Base-by-base conservation (phyloP, 768 basidiomycete genomes). In the Cyclocybe cylindracea region DNA sequence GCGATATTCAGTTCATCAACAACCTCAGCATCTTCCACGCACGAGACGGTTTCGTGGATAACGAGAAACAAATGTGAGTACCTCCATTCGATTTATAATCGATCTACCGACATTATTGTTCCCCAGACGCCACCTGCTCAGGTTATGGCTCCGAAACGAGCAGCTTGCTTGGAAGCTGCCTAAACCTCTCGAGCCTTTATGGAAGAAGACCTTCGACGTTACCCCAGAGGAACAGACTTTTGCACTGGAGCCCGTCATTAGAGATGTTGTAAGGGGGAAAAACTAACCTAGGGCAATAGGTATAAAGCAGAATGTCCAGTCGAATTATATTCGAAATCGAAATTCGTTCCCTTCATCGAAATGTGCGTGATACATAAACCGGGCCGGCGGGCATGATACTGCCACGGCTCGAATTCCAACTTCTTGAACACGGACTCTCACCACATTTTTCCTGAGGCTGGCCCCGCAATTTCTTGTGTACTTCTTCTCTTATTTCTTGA, bases 1-100 rank as follows among this genome's bases (percentile, higher is more conserved):
- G 76, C 50, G 76, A 78, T 46, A 76, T 79, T 19, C 78, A 79
- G 58, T 79, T 73, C 51, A 77, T 79, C 58, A 79, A 77, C 58
- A 77, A 71, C 53, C 61, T 79, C 56, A 67, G 74, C 10, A 59
- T 79, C 32, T 71, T 79, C 49, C 78, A 79, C 51, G 75, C 76
- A 2, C 58, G 78, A 56, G 78, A 78, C 56, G 73, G 66, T 2
- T 78, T 76, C 55, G 61, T 51, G 34, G 77, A 78, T 55, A 67
- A 67, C 32, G 60, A 58, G 24, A 62, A 70, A 41, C 65, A 76
- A 41, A 70, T 68, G 77, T 76, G 51, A 56, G 73, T 64, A n/a
- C 19, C n/a, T n/a, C n/a, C n/a, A n/a, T n/a, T n/a, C n/a, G n/a
- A n/a, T n/a, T n/a, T n/a, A n/a, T n/a, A n/a, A n/a, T n/a, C n/a